Base-by-base conservation (phyloP, 306 rosid genomes). In the Dicorynia guianensis region DNA sequence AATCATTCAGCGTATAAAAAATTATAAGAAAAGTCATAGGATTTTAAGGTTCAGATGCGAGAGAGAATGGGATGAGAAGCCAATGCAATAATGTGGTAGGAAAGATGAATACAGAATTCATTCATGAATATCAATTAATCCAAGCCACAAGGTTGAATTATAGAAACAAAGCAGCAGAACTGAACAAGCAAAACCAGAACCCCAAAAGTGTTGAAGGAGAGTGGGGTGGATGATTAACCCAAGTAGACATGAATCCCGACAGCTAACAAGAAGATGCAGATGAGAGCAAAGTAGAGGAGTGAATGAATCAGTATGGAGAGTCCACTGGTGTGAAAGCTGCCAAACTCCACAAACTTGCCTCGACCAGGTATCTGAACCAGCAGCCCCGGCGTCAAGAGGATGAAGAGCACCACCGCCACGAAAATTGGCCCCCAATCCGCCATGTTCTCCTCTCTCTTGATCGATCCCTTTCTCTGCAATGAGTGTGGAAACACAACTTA, bases 401-500 rank as follows among this genome's bases (percentile, higher is more conserved):
- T 72, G 87, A 95, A 95, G 49, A 95, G 85, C 46, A 95, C 85
- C 77, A 87, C 97, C 1, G 99, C 91, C 48, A 95, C 82, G 57
- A 95, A 95, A 14, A 95, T 92, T 20, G 99, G 92, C 12, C 99
- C 99, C 99, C 99, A 95, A 77, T 95, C 99, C 8, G 84, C 84
- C 99, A 95, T 95, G 11, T 80, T 57, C 39, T 12, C 12, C 14
- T 9, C 11, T 34, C 30, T 25, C 30, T 25, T 25, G n/a, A n/a
- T n/a, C n/a, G n/a, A n/a, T n/a, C n/a, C n/a, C n/a, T n/a, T n/a
- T n/a, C n/a, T n/a, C n/a, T 59, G 18, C 11, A n/a, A 73, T 64
- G 40, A 70, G 63, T 61, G 82, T 25, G 30, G 47, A 38, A 81
- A 34, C 59, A 74, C n/a, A 36, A 40, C 82, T 60, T 44, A 60